Percentiles rank a stretch among this genome's conserved stretches.
phyloP scores from a whole-genome alignment of 1,284 basidiomycete species.

The Erythrobasidium hasegawianum region DNA sequence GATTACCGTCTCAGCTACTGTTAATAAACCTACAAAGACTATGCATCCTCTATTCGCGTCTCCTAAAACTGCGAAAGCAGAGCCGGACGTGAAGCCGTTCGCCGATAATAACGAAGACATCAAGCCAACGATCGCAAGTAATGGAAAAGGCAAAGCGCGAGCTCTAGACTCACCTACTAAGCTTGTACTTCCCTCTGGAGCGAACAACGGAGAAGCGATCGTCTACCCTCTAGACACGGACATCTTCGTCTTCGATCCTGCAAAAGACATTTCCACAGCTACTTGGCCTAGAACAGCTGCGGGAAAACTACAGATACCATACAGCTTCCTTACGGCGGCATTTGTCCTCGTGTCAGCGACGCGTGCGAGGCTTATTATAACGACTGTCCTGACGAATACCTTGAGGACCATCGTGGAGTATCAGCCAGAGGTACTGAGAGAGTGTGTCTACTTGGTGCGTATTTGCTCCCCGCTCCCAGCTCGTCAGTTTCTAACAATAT shows the following conservation, averaged over 20 bases:
- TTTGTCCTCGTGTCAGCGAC: constrained; percentile 70
- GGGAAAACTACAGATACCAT: constrained; percentile 56
- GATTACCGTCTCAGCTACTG: background rate
- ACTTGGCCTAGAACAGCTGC: constrained; percentile 36
- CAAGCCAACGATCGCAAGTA: constrained; percentile 8
- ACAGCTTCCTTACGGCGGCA: constrained; percentile 73
- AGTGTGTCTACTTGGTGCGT: constrained; percentile 74
- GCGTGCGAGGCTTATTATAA: constrained; percentile 73
- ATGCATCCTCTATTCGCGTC: constrained; percentile 7
- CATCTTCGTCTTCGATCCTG: constrained; percentile 47
- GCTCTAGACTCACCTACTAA: constrained; percentile 24
- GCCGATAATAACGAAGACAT: constrained; percentile 16
- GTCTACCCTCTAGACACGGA: constrained; percentile 45
- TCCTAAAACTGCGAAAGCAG: background rate
- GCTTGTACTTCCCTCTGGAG: constrained; percentile 14
- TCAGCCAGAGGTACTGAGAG: constrained; percentile 66
- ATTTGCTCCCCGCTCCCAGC: too few relatives aligned
- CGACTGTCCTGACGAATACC: constrained; percentile 73
- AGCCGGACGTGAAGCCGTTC: constrained; percentile 5
- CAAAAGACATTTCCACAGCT: constrained; percentile 35
- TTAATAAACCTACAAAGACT: background rate
- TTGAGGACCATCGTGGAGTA: constrained; percentile 66
- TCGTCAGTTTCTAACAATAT: too few relatives aligned
- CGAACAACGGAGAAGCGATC: constrained; percentile 16
- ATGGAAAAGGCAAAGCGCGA: constrained; percentile 27